Evolutionary conservation across 2,329 filamentous ascomycete species (phyloP).

Genomic region (Achaetomium macrosporum): DNA sequence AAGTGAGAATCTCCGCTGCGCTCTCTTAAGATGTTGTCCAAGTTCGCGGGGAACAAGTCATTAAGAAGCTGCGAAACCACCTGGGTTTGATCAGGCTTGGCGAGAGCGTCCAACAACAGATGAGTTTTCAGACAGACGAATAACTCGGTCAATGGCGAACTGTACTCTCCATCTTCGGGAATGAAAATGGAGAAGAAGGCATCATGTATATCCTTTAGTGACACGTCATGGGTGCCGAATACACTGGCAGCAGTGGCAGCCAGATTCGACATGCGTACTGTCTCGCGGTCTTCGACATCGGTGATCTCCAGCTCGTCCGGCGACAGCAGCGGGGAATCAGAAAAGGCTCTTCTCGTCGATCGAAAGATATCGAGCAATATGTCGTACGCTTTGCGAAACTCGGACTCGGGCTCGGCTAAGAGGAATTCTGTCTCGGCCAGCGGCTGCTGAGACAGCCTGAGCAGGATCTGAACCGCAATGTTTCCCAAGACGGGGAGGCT

Average conservation of each 20-base stretch:
- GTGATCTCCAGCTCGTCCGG: conserved; percentile 35
- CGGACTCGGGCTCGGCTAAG: conserved; percentile 28
- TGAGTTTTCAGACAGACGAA: conserved; percentile 45
- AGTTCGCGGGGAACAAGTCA: conserved; percentile 50
- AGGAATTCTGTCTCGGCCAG: conserved; percentile 27
- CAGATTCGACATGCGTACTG: conserved; percentile 44
- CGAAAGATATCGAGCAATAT: conserved; percentile 30
- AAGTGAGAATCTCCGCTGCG: conserved; percentile 42
- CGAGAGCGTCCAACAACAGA: conserved; percentile 48
- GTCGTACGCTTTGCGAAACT: conserved; percentile 33
- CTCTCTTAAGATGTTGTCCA: conserved; percentile 44
- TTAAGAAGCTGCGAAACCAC: conserved; percentile 43
- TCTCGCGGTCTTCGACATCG: conserved; percentile 34
- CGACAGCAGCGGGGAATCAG: conserved; percentile 29
- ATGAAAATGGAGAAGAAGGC: conserved; percentile 42
- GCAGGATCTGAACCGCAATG: conserved; percentile 34
- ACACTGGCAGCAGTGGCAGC: conserved; percentile 41
- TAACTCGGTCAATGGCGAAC: conserved; percentile 36
- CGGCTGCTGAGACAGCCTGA: conserved; percentile 32
- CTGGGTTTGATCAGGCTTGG: conserved; percentile 40
- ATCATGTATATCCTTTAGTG: conserved; percentile 39
- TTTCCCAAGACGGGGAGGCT: conserved; percentile 32
- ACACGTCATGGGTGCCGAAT: conserved; percentile 33
- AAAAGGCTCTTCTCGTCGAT: conserved; percentile 31
- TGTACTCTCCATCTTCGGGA: conserved; percentile 33